Evolutionary conservation across 768 basidiomycete species (phyloP).

Genomic region (Cystofilobasidium bisporidii): DNA sequence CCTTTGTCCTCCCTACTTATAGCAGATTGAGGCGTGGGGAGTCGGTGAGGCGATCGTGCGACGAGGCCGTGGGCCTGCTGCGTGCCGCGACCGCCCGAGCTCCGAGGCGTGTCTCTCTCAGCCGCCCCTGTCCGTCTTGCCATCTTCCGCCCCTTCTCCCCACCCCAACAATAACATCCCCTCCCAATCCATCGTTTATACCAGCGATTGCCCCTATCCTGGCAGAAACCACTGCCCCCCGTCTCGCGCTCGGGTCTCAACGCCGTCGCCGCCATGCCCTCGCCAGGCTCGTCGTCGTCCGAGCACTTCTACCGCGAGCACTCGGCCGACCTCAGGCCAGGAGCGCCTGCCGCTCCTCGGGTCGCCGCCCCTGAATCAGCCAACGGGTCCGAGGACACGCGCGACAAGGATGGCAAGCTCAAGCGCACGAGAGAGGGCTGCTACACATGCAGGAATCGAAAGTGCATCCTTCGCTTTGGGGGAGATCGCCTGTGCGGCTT

Average conservation of each 20-base stretch:
- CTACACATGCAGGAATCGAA: slow-evolving; percentile 7
- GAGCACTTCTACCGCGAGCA: not conserved
- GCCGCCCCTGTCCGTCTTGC: no score
- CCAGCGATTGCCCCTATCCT: no score
- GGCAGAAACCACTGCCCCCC: no score
- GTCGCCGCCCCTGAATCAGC: not conserved
- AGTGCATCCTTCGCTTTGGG: not conserved
- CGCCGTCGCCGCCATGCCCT: not conserved
- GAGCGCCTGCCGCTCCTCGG: not conserved
- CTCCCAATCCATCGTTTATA: no score
- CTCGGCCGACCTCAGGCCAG: not conserved
- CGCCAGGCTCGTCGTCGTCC: slow-evolving; percentile 2
- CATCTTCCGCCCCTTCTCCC: no score
- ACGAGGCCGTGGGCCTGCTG: no score
- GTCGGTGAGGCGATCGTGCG: no score
- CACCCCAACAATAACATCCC: no score
- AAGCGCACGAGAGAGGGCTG: slow-evolving; percentile 1
- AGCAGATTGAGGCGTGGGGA: no score
- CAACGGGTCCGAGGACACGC: slow-evolving; percentile 4
- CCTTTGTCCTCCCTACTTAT: no score
- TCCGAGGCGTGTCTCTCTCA: no score
- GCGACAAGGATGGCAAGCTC: slow-evolving; percentile 2
- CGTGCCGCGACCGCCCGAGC: no score
- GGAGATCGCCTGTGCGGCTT: not conserved
- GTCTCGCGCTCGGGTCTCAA: not conserved